Percentiles rank a stretch among this genome's conserved stretches.
Evolutionary conservation across 1,284 basidiomycete genomes (phyloP).

Genomic region (Caloboletus inedulis): DNA sequence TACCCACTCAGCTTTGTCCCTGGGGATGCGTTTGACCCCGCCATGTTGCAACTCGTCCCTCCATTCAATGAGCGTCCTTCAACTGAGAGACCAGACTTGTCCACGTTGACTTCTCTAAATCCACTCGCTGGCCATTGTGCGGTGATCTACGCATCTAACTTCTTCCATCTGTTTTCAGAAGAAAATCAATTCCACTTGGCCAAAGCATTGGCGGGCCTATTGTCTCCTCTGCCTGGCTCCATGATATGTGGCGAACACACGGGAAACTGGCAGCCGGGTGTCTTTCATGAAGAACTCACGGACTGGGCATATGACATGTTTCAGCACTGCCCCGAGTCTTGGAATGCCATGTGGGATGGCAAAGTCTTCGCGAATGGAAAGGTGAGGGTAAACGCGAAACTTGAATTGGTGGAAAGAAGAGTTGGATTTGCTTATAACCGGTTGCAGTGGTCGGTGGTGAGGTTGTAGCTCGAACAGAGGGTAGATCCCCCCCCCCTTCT

Average conservation of each 20-base stretch:
- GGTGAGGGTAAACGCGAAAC: slow-evolving; percentile 20
- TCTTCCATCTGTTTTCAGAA: slow-evolving; percentile 41
- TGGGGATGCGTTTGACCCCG: slow-evolving; percentile 35
- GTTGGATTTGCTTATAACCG: neutral
- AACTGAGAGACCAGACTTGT: slow-evolving; percentile 20
- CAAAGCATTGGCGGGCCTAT: slow-evolving; percentile 30
- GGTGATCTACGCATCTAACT: slow-evolving; percentile 31
- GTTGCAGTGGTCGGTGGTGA: slow-evolving; percentile 26
- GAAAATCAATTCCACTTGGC: slow-evolving; percentile 34
- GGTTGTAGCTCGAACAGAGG: slow-evolving; percentile 16
- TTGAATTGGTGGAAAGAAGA: neutral
- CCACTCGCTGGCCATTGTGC: slow-evolving; percentile 33
- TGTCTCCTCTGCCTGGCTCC: slow-evolving; percentile 32
- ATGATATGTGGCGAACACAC: slow-evolving; percentile 30
- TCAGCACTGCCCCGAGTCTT: slow-evolving; percentile 32
- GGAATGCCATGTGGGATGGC: slow-evolving; percentile 33
- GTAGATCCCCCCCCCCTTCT: too few relatives aligned
- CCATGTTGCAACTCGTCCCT: slow-evolving; percentile 21
- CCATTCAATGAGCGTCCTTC: slow-evolving; percentile 12
- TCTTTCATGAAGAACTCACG: neutral
- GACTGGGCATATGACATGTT: slow-evolving; percentile 15
- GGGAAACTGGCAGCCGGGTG: slow-evolving; percentile 9
- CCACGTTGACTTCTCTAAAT: slow-evolving; percentile 32
- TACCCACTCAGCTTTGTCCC: slow-evolving; percentile 35
- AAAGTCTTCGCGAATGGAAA: slow-evolving; percentile 30